phyloP scores from a whole-genome alignment of 2,329 filamentous ascomycete species.

The Fusarium sp. region DNA sequence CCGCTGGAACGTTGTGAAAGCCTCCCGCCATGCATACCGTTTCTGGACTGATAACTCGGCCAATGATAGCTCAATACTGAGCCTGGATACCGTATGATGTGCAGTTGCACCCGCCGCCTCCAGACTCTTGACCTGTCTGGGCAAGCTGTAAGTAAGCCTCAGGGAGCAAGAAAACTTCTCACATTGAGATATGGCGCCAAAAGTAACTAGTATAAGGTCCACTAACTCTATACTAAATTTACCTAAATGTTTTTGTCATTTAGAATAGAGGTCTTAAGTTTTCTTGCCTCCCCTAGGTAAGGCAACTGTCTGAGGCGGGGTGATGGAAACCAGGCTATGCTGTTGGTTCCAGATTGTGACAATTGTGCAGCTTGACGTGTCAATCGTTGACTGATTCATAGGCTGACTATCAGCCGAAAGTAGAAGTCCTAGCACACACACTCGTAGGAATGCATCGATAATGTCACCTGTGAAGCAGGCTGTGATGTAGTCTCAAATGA shows the following conservation, averaged over 20 bases:
- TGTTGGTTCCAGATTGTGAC: constrained; percentile 4
- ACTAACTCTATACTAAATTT: too few relatives aligned
- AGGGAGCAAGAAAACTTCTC: too few relatives aligned
- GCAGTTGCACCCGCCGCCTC: rapidly evolving
- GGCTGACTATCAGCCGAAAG: neutral
- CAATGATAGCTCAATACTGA: too few relatives aligned
- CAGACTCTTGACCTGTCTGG: rapidly evolving
- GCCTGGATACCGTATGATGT: neutral
- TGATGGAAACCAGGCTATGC: constrained; percentile 2
- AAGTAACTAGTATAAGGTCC: too few relatives aligned
- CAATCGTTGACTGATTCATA: neutral
- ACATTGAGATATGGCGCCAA: too few relatives aligned
- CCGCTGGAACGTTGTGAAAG: rapidly evolving
- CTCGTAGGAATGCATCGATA: rapidly evolving
- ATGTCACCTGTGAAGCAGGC: neutral
- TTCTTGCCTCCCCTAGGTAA: neutral
- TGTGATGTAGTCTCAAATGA: neutral
- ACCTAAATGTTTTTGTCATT: too few relatives aligned
- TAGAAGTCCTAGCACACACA: constrained; percentile 4
- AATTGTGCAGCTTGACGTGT: constrained; percentile 15
- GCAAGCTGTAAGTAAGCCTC: neutral
- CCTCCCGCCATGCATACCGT: constrained; percentile 11
- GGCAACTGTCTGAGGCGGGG: constrained; percentile 12
- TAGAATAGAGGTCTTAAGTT: too few relatives aligned
- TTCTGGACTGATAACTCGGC: neutral